A percentile compares a stretch with the other conserved stretches of the same genome.
phyloP scores from a whole-genome alignment of 495 filamentous ascomycete species.

The Paragyromitra xinjiangensis region DNA sequence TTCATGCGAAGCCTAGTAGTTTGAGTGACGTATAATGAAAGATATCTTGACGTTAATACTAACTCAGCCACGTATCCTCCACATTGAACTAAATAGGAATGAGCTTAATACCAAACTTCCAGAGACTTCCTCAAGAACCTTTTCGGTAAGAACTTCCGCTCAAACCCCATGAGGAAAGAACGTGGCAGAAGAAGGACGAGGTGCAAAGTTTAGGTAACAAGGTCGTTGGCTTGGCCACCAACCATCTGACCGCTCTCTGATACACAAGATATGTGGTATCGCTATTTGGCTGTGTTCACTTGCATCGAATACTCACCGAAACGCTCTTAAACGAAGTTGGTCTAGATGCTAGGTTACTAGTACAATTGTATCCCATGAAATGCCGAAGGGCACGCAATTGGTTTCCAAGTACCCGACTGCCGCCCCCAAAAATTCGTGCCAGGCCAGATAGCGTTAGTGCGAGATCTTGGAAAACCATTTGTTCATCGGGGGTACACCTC shows the following conservation, averaged over 20 bases:
- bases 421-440: conserved; percentile 17
- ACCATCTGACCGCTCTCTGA: conserved; percentile 26
- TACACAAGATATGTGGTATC: conserved; percentile 11
- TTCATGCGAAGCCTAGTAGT: neutral
- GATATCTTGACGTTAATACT: neutral
- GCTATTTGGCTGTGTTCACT: neutral
- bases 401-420: conserved; percentile 15
- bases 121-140: neutral
- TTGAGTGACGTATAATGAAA: neutral
- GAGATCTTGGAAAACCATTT: neutral
- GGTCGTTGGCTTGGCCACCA: conserved; percentile 9
- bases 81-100: conserved; percentile 1
- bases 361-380: neutral
- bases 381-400: neutral
- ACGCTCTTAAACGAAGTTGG: neutral
- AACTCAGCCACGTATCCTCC: neutral
- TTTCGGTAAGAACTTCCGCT: conserved; percentile 15
- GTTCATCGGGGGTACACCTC: neutral
- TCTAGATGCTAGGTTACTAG: neutral
- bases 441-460: neutral
- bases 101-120: neutral
- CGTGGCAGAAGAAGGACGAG: conserved; percentile 1
- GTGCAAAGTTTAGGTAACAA: conserved; percentile 18
- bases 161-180: neutral
- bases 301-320: conserved; percentile 14